Percentiles rank a stretch among this genome's conserved stretches.
Conservation (phyloP, 192 early-diverging fungal species). For the Phlyctochytrium planicorne region DNA sequence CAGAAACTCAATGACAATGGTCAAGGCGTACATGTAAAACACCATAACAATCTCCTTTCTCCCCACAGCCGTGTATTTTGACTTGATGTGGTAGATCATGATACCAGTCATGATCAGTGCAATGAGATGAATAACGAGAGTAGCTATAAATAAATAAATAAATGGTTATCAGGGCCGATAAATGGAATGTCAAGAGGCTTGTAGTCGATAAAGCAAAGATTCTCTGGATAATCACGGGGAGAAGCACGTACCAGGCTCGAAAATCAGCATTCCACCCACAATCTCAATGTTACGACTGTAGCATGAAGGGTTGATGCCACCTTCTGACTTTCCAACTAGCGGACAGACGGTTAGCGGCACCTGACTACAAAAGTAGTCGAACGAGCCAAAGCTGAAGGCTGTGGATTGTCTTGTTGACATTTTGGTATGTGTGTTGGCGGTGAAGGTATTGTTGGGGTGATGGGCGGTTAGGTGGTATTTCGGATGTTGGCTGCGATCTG, state of each 20-base stretch:
- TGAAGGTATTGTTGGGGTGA: not conserved
- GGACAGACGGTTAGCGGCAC: conserved; percentile 89
- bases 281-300: conserved; percentile 96
- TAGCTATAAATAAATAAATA: conserved; percentile 67
- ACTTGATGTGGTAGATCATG: conserved; percentile 98
- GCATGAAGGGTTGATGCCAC: conserved; percentile 83
- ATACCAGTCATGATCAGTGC: conserved; percentile 94
- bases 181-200: too few relatives aligned
- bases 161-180: conserved; percentile 6
- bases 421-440: not conserved
- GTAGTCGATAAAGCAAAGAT: too few relatives aligned
- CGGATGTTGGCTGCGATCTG: too few relatives aligned
- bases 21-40: conserved; percentile 92
- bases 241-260: conserved; percentile 69
- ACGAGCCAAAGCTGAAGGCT: conserved; percentile 71
- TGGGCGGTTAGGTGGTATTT: not conserved
- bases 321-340: conserved; percentile 67
- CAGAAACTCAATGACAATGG: conserved; percentile 84
- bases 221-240: not conserved
- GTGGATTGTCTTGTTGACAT: not conserved
- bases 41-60: conserved; percentile 99
- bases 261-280: conserved; percentile 71
- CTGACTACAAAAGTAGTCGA: conserved; percentile 84
- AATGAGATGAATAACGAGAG: conserved; percentile 90
- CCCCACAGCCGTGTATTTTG: conserved; percentile 99